Percentiles rank a stretch among this genome's conserved stretches.
phyloP scores from a whole-genome alignment of 345 rosid genomes.

The Dipteronia dyeriana region DNA sequence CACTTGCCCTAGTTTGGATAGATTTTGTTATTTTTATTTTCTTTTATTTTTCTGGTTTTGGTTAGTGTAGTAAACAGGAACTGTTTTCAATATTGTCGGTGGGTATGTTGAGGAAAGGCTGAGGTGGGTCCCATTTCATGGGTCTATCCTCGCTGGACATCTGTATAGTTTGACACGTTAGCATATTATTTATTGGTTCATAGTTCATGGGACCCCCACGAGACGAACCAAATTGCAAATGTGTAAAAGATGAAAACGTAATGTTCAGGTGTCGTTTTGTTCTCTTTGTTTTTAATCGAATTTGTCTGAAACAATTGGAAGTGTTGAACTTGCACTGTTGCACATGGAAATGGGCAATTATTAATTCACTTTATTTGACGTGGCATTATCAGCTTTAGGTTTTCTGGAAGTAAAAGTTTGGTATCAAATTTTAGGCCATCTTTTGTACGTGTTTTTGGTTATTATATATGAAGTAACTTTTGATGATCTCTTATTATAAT shows the following conservation, averaged over 20 bases:
- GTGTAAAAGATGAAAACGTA: not conserved
- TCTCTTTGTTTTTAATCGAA: slow-evolving; percentile 3
- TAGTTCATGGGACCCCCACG: not conserved
- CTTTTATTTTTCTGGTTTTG: not conserved
- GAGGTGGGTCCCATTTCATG: slow-evolving; percentile 24
- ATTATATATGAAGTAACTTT: too few relatives aligned
- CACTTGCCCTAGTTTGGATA: not conserved
- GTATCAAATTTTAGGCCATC: not conserved
- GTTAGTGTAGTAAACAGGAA: slow-evolving; percentile 3
- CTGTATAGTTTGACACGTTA: slow-evolving; percentile 21
- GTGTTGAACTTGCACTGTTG: not conserved
- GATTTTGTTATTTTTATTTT: not conserved
- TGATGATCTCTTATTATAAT: too few relatives aligned
- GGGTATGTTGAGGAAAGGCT: slow-evolving; percentile 33
- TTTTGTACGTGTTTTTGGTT: not conserved
- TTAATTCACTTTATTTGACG: not conserved
- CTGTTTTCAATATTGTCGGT: slow-evolving; percentile 59
- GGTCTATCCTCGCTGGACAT: slow-evolving; percentile 22
- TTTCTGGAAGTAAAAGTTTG: not conserved
- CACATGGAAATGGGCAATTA: not conserved
- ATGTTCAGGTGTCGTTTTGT: slow-evolving; percentile 9
- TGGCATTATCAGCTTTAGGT: not conserved
- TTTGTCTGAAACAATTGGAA: slow-evolving; percentile 3
- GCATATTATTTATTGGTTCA: not conserved
- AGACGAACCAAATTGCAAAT: not conserved